Evolutionary conservation across 2,329 filamentous ascomycete species (phyloP).

Genomic region (Ilyonectria destructans): DNA sequence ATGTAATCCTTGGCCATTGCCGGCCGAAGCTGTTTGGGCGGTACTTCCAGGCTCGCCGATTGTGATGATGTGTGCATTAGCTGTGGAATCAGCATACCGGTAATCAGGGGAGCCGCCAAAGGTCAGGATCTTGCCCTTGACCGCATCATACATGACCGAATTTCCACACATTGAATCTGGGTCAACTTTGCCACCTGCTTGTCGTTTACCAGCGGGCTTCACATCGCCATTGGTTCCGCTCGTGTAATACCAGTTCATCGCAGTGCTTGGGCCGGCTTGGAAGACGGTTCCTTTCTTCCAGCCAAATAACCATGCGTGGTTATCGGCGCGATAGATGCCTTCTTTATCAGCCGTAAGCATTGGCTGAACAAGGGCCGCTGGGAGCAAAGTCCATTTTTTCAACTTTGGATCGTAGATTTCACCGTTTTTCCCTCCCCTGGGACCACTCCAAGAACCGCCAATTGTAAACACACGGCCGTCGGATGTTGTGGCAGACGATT

Average conservation of each 20-base stretch:
- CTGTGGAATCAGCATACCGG: constrained; percentile 58
- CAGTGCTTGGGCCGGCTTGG: constrained; percentile 67
- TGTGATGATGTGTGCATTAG: constrained; percentile 62
- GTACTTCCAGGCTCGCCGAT: constrained; percentile 46
- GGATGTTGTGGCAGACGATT: constrained; percentile 29
- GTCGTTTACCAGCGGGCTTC: constrained; percentile 45
- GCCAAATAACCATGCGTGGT: constrained; percentile 50
- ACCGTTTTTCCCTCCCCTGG: constrained; percentile 29
- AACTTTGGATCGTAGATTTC: constrained; percentile 30
- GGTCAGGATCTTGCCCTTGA: constrained; percentile 70
- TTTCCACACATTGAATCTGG: constrained; percentile 70
- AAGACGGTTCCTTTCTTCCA: constrained; percentile 66
- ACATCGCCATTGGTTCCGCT: constrained; percentile 39
- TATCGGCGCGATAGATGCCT: constrained; percentile 61
- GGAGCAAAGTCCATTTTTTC: constrained; percentile 27
- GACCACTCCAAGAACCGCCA: constrained; percentile 38
- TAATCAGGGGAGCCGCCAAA: constrained; percentile 67
- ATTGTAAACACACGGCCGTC: constrained; percentile 35
- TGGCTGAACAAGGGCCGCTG: constrained; percentile 58
- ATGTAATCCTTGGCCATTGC: constrained; percentile 2
- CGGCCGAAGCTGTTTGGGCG: too few relatives aligned
- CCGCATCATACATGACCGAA: constrained; percentile 72
- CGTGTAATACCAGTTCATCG: constrained; percentile 71
- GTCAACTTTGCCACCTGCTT: constrained; percentile 53
- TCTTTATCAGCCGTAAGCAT: constrained; percentile 68